phyloP scores from a whole-genome alignment of 176 grass and related monocot species.

The Chloris gayana region DNA sequence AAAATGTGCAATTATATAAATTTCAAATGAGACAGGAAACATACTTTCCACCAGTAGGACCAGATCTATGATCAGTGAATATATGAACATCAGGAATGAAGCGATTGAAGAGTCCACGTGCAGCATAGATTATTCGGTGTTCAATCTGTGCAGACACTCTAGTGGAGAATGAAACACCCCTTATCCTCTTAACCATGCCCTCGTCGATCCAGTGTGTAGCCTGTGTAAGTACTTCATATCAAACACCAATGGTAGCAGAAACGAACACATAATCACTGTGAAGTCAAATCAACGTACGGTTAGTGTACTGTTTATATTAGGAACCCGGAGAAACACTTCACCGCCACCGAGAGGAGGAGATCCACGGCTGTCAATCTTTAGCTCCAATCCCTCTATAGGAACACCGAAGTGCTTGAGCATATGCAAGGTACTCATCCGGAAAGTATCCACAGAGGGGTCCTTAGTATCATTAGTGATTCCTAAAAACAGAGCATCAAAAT shows the following conservation, averaged over 20 bases:
- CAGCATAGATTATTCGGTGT: constrained; percentile 70
- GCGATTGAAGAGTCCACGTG: constrained; percentile 82
- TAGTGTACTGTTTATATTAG: constrained; percentile 64
- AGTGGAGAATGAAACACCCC: constrained; percentile 83
- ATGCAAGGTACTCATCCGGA: constrained; percentile 74
- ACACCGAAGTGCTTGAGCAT: constrained; percentile 89
- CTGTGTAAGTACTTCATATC: constrained; percentile 47
- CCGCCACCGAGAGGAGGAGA: constrained; percentile 83
- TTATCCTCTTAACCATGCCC: constrained; percentile 96
- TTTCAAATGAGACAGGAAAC: not conserved
- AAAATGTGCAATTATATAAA: constrained; percentile 1
- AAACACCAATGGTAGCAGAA: not conserved
- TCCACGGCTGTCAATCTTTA: constrained; percentile 83
- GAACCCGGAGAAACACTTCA: constrained; percentile 74
- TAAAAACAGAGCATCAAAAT: constrained; percentile 32
- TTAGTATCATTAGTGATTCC: constrained; percentile 93
- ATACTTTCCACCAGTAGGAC: constrained; percentile 71
- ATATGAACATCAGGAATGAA: constrained; percentile 96
- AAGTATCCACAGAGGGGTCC: constrained; percentile 80
- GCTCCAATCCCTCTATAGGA: constrained; percentile 78
- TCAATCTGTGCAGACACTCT: constrained; percentile 71
- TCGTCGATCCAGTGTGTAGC: constrained; percentile 80
- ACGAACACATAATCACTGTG: not conserved
- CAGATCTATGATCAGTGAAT: constrained; percentile 71
- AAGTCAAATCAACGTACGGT: constrained; percentile 46